These are phyloP conservation scores for Chaetomidium leptoderma DNA, from an alignment of 495 filamentous ascomycete species.

Conservation along the genomic window DNA sequence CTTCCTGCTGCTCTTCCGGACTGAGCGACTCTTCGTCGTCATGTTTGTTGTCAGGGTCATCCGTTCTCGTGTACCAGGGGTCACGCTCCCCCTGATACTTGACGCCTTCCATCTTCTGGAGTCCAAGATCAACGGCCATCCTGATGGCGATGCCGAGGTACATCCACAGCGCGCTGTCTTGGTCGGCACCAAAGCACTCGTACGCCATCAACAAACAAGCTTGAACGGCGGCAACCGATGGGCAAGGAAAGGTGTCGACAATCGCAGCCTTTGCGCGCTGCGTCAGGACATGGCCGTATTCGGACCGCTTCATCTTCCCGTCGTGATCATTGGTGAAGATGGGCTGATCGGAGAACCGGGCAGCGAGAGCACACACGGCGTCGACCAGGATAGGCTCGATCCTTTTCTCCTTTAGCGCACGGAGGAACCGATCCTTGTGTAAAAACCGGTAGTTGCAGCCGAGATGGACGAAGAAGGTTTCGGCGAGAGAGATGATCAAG, in stretches of 20 bases:
- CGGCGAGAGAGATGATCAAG: slow-evolving; percentile 67
- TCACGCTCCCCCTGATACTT: slow-evolving; percentile 60
- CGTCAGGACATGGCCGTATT: slow-evolving; percentile 69
- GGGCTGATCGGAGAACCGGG: slow-evolving; percentile 71
- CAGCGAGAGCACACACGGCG: slow-evolving; percentile 73
- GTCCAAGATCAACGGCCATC: slow-evolving; percentile 79
- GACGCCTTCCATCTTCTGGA: slow-evolving; percentile 72
- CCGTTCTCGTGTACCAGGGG: slow-evolving; percentile 41
- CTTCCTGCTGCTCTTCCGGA: slow-evolving; percentile 53
- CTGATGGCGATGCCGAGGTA: slow-evolving; percentile 79
- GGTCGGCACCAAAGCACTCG: slow-evolving; percentile 78
- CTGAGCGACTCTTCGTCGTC: slow-evolving; percentile 40
- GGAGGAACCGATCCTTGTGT: slow-evolving; percentile 61
- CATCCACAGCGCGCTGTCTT: slow-evolving; percentile 88
- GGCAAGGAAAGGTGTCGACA: slow-evolving; percentile 72
- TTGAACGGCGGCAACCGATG: slow-evolving; percentile 73
- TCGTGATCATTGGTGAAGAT: slow-evolving; percentile 55
- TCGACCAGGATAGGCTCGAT: slow-evolving; percentile 86
- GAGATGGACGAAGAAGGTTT: slow-evolving; percentile 72
- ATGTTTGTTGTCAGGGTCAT: slow-evolving; percentile 32
- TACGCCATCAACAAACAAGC: slow-evolving; percentile 78
- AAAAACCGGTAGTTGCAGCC: slow-evolving; percentile 82
- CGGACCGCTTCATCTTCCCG: slow-evolving; percentile 50
- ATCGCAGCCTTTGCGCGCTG: slow-evolving; percentile 69
- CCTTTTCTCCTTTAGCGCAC: slow-evolving; percentile 67